A percentile compares a stretch with the other conserved stretches of the same genome.
Evolutionary conservation across 495 filamentous ascomycete genomes (phyloP).

Genomic region (Podospora australis): DNA sequence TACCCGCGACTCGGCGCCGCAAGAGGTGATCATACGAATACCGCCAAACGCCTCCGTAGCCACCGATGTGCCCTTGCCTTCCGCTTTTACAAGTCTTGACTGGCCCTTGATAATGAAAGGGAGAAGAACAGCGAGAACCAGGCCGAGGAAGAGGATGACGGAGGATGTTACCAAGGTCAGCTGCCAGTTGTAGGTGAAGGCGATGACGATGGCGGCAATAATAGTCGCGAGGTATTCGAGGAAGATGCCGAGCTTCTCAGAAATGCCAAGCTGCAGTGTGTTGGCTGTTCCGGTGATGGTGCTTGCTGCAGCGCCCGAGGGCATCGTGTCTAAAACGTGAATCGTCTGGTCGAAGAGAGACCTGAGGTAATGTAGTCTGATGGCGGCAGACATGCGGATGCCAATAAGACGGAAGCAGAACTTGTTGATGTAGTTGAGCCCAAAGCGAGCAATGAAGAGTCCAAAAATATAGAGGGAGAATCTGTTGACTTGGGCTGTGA

Average conservation of each 20-base stretch:
- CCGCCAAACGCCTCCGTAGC: slow-evolving; percentile 52
- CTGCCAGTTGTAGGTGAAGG: slow-evolving; percentile 52
- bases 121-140: slow-evolving; percentile 48
- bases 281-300: slow-evolving; percentile 56
- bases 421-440: slow-evolving; percentile 43
- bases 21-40: slow-evolving; percentile 57
- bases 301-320: slow-evolving; percentile 44
- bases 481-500: slow-evolving; percentile 18
- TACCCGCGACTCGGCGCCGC: slow-evolving; percentile 54
- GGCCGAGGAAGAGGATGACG: slow-evolving; percentile 48
- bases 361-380: slow-evolving; percentile 47
- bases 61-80: slow-evolving; percentile 49
- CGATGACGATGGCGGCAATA: slow-evolving; percentile 52
- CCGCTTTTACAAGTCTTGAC: slow-evolving; percentile 30
- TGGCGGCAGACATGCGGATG: slow-evolving; percentile 44
- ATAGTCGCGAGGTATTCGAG: slow-evolving; percentile 51
- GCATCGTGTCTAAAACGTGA: slow-evolving; percentile 52
- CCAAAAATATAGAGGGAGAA: slow-evolving; percentile 29
- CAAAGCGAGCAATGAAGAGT: slow-evolving; percentile 40
- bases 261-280: slow-evolving; percentile 52
- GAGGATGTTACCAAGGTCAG: slow-evolving; percentile 52
- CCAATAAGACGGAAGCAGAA: slow-evolving; percentile 44
- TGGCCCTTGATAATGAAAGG: slow-evolving; percentile 55
- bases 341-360: slow-evolving; percentile 50
- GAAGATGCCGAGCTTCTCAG: slow-evolving; percentile 57